Conservation (phyloP, 148 eudicot genomes). For the Chenopodium formosanum region DNA sequence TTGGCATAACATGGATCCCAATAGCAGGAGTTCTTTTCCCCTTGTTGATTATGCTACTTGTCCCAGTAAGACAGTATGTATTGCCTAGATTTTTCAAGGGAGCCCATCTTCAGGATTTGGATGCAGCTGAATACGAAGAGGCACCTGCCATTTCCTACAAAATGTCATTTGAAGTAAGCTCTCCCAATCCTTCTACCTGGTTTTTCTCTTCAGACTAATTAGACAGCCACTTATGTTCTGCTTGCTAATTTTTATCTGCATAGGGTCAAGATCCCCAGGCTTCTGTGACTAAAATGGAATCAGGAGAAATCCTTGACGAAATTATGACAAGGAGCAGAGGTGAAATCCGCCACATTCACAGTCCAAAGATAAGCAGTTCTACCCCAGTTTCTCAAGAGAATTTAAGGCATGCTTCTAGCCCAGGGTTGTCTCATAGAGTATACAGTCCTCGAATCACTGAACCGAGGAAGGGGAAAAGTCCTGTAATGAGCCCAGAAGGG, state of each 20-base stretch:
- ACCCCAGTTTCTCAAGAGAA: conserved; percentile 42
- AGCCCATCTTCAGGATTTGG: conserved; percentile 93
- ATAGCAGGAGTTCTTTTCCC: conserved; percentile 97
- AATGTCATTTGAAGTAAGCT: conserved; percentile 66
- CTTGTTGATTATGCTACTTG: conserved; percentile 91
- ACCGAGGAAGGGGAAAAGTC: conserved; percentile 44
- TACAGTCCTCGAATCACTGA: conserved; percentile 51
- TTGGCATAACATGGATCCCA: conserved; percentile 97
- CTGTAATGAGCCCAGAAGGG: conserved; percentile 41
- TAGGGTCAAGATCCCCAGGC: conserved; percentile 50
- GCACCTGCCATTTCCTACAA: conserved; percentile 67
- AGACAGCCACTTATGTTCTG: neutral
- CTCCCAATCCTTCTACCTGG: neutral
- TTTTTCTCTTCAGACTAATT: neutral
- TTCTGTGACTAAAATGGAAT: conserved; percentile 34
- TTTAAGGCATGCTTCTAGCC: conserved; percentile 57
- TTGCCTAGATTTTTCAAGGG: conserved; percentile 85
- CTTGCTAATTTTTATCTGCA: conserved; percentile 9
- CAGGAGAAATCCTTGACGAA: conserved; percentile 69
- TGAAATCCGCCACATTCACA: conserved; percentile 58
- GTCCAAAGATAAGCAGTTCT: conserved; percentile 65
- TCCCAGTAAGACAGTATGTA: conserved; percentile 87
- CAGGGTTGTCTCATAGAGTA: conserved; percentile 39
- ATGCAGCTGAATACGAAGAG: conserved; percentile 97
- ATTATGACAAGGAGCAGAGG: conserved; percentile 85